These are phyloP conservation scores for Haplographium delicatum DNA, from an alignment of 495 filamentous ascomycete species.

Conservation along the genomic window DNA sequence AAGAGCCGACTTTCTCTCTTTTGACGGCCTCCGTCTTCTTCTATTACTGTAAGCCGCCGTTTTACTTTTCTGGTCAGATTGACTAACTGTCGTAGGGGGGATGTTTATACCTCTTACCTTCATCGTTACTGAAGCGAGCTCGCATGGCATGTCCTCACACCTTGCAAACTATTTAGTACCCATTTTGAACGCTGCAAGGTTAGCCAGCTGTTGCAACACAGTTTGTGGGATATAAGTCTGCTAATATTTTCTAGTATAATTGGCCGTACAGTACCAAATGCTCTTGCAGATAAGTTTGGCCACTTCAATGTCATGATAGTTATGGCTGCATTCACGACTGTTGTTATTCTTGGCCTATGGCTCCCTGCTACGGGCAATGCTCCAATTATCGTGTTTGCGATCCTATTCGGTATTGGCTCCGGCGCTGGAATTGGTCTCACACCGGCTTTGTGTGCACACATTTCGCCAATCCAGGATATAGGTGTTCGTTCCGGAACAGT, in stretches of 20 bases:
- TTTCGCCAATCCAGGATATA: conserved; percentile 65
- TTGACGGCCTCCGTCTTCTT: conserved; percentile 34
- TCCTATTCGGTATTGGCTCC: conserved; percentile 33
- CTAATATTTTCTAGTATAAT: conserved; percentile 12
- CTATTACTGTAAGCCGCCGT: too few species aligned
- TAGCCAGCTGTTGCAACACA: neutral
- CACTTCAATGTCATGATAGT: conserved; percentile 22
- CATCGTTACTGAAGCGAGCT: conserved; percentile 49
- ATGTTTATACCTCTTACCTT: conserved; percentile 60
- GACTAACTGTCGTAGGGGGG: too few species aligned
- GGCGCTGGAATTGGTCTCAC: conserved; percentile 30
- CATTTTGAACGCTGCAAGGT: conserved; percentile 52
- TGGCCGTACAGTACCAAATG: conserved; percentile 19
- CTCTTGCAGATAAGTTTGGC: conserved; percentile 22
- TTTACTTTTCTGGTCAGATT: too few species aligned
- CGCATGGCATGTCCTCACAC: conserved; percentile 45
- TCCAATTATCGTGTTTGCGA: conserved; percentile 30
- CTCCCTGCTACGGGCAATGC: conserved; percentile 18
- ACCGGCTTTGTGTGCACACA: conserved; percentile 51
- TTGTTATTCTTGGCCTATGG: conserved; percentile 30
- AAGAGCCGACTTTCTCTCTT: neutral
- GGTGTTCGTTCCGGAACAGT: conserved; percentile 60
- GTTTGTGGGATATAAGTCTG: neutral
- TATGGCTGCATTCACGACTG: conserved; percentile 18
- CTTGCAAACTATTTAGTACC: conserved; percentile 55